Evolutionary conservation across 2,329 filamentous ascomycete genomes (phyloP).

Genomic region (Talaromyces albobiverticillius): DNA sequence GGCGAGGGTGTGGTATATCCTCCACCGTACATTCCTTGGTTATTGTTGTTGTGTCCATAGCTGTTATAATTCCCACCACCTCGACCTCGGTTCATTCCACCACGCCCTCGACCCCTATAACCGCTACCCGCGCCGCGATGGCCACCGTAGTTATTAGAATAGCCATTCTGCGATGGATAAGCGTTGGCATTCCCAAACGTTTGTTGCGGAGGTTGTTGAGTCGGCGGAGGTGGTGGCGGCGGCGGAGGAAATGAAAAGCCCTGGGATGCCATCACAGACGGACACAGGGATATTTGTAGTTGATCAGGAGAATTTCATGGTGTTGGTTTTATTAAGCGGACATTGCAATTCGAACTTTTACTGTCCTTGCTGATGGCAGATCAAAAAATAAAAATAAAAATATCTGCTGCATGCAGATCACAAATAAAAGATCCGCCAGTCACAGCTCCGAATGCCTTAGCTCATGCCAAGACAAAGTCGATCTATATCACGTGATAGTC

Average conservation of each 20-base stretch:
- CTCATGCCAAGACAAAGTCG: not conserved
- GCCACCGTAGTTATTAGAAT: conserved; percentile 24
- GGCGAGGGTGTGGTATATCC: conserved; percentile 24
- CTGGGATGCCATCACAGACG: conserved; percentile 37
- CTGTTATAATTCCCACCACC: conserved; percentile 26
- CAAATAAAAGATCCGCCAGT: conserved; percentile 6
- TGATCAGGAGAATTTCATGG: conserved; percentile 3
- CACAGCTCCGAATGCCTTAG: not conserved
- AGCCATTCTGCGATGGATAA: conserved; percentile 24
- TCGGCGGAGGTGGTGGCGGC: conserved; percentile 39
- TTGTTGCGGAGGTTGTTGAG: conserved; percentile 22
- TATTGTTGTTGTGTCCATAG: conserved; percentile 19
- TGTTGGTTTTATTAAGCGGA: not conserved
- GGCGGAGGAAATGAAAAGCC: conserved; percentile 48
- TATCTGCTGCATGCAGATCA: not conserved
- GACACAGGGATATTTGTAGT: conserved; percentile 1
- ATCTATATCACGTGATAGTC: not conserved
- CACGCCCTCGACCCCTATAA: conserved; percentile 33
- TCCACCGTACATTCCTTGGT: conserved; percentile 23
- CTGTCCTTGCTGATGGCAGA: too few species aligned
- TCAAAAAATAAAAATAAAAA: not conserved
- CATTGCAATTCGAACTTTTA: too few species aligned
- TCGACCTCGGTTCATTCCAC: conserved; percentile 28
- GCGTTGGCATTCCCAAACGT: conserved; percentile 19
- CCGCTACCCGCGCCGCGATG: conserved; percentile 25